Evolutionary conservation across 148 eudicot genomes (phyloP), one percentile per base, ranked within the genome.

Genomic region (Spergularia marina): DNA sequence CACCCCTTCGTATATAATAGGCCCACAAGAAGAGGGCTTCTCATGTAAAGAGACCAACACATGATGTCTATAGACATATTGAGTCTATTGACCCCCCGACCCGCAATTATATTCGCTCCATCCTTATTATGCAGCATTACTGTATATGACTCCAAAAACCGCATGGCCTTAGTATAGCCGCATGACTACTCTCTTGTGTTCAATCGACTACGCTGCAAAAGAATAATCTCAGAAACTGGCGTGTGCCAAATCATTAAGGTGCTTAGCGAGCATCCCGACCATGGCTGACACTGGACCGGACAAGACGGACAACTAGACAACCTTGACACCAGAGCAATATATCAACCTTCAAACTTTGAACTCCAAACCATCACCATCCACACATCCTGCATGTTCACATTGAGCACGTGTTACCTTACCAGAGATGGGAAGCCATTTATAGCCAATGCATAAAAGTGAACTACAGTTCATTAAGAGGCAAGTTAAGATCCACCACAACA

Each of bases 1-100:
- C 56, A 62, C 61, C 53, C 41, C 59, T 4, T 30, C 72, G 25
- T 53, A 64, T 75, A 75, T 15, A 74, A 49, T 69, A 17, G 60
- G 59, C 77, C 77, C 80, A 65, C 83, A 81, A 81, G 83, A 71
- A 76, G 73, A 71, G 78, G 76, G 78, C 81, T 61, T 78, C 71
- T 64, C 69, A 57, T 59, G 53, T 20, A 49, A 44, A 55, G 7
- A 18, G 23, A 76, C 68, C 76, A 16, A 76, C 40, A 76, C 68
- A 70, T 34, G 12, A 56, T 75, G 55, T 58, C 6, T 71, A 65
- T 65, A 20, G 47, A 49, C 25, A 76, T 49, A 65, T 3, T 30
- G 12, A 23, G 68, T 3, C 36, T 1, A 30, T 30, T 57, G 17
- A 34, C 25, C 65, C 53, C 63, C 64, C 54, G 71, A 80, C 71